phyloP scores from a whole-genome alignment of 2,329 filamentous ascomycete genomes.

The Ceratocystis variospora region DNA sequence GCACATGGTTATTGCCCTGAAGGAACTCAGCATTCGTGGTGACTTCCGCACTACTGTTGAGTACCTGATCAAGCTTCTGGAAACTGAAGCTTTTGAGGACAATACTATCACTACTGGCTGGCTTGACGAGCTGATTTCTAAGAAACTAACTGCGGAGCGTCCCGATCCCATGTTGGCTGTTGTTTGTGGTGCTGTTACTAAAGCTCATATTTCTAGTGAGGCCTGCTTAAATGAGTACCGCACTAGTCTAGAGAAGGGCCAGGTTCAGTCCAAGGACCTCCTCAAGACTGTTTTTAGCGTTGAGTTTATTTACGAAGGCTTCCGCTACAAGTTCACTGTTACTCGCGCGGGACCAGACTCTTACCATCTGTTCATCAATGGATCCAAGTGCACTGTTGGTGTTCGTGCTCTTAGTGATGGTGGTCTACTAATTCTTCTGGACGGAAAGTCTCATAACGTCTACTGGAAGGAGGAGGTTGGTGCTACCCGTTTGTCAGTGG shows the following conservation, averaged over 20 bases:
- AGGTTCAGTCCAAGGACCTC: conserved; percentile 91
- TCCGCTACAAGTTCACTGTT: conserved; percentile 94
- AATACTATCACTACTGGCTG: conserved; percentile 99
- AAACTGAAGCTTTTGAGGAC: conserved; percentile 95
- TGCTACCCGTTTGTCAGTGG: conserved; percentile 86
- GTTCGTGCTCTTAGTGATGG: conserved; percentile 87
- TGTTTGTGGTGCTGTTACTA: conserved; percentile 85
- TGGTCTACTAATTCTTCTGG: conserved; percentile 78
- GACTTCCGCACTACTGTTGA: conserved; percentile 98
- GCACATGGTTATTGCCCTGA: conserved; percentile 97
- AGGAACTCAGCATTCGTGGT: conserved; percentile 98
- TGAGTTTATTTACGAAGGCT: conserved; percentile 97
- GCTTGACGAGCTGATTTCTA: conserved; percentile 96
- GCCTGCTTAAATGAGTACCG: conserved; percentile 76
- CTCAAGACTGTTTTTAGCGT: conserved; percentile 95
- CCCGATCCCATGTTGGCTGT: conserved; percentile 90
- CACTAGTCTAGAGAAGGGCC: conserved; percentile 83
- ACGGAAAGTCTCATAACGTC: conserved; percentile 88
- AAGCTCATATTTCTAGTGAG: conserved; percentile 91
- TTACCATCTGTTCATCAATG: conserved; percentile 98
- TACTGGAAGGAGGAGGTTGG: conserved; percentile 99
- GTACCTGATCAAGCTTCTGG: conserved; percentile 95
- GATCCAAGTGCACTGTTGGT: conserved; percentile 87
- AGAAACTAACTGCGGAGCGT: conserved; percentile 89
- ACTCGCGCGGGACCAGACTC: conserved; percentile 84